Base-by-base conservation (phyloP, 1,139 yeast genomes). In the Entelexis paramagnoliae region DNA sequence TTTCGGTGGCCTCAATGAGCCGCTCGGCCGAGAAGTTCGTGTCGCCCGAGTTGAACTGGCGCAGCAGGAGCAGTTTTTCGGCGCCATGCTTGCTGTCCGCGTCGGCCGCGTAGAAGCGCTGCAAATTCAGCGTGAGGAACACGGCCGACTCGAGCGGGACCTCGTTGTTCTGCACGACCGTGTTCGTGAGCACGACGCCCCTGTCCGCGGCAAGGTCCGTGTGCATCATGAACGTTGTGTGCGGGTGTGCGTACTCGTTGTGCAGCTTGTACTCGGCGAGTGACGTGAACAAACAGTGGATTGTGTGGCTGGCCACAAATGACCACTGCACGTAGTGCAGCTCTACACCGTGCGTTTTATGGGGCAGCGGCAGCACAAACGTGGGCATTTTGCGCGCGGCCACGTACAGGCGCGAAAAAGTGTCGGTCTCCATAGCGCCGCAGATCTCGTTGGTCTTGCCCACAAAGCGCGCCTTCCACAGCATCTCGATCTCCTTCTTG, bases 321-420 rank as follows among this genome's bases (percentile, higher is more conserved):
- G 81, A 75, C 98, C 98, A 93, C 68, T 93, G 98, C 19, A 88
- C 79, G 65, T 83, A 88, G 65, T 91, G 96, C 72, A 91, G 76
- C 66, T 91, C 98, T 60, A 82, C 58, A 68, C 87, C 72, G 41
- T 73, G 76, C 43, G 72, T 62, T 49, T 64, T 65, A 46, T 64
- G 73, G 4, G 80, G 73, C 41, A 72, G 61, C 4, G 75, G 75
- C 42, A 72, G 62, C 46, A 72, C 67, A 57, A 72, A 72, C 46
- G 79, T 75, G 16, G 96, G 95, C 64, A 83, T 79, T 59, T 74
- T 74, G 62, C 81, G 79, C 0, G 96, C 95, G 56, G 77, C 77
- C 44, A 74, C 72, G 62, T 77, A 76, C 66, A 91, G 74, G 47
- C 72, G 73, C 22, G 81, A 72, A 63, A 78, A 89, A 26, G 80